A percentile compares a stretch with the other conserved stretches of the same genome.
Evolutionary conservation across 208 protist species (phyloP).

Genomic region (Wallacemonas rigidus): DNA sequence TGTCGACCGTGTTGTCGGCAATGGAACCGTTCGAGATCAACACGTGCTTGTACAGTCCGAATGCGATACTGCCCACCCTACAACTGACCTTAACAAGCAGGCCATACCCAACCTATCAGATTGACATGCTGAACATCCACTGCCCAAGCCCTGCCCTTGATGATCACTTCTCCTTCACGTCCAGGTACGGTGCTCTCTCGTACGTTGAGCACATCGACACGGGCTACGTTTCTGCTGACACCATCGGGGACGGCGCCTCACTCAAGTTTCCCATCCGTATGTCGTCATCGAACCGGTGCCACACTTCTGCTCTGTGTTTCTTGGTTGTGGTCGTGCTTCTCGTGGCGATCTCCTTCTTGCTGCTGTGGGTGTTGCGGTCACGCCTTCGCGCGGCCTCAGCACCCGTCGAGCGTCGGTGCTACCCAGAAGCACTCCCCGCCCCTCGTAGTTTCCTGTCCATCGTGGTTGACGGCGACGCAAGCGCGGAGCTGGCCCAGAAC

Average conservation of each 20-base stretch:
- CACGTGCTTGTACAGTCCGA: background rate
- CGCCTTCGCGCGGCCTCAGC: background rate
- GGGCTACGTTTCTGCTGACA: background rate
- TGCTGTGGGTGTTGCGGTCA: slow-evolving; percentile 3
- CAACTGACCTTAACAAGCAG: background rate
- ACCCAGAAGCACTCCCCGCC: slow-evolving; percentile 3
- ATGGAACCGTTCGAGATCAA: slow-evolving; percentile 5
- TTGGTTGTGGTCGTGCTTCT: background rate
- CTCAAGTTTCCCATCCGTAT: slow-evolving; percentile 6
- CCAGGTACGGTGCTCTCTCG: background rate
- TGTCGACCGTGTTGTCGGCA: background rate
- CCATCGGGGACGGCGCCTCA: background rate
- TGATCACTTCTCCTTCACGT: slow-evolving; percentile 1
- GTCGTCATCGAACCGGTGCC: slow-evolving; percentile 1
- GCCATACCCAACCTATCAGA: background rate
- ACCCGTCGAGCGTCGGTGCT: slow-evolving; percentile 14
- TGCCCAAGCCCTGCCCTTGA: background rate
- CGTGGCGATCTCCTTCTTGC: background rate
- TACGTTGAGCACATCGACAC: slow-evolving; percentile 11
- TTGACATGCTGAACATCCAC: slow-evolving; percentile 3
- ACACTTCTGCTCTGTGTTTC: slow-evolving; percentile 2
- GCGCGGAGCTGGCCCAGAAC: background rate
- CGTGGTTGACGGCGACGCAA: slow-evolving; percentile 15
- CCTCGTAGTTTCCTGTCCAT: slow-evolving; percentile 2
- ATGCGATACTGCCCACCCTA: background rate